Evolutionary conservation across 2,329 filamentous ascomycete genomes (phyloP).

Genomic region (Fusarium miscanthi): DNA sequence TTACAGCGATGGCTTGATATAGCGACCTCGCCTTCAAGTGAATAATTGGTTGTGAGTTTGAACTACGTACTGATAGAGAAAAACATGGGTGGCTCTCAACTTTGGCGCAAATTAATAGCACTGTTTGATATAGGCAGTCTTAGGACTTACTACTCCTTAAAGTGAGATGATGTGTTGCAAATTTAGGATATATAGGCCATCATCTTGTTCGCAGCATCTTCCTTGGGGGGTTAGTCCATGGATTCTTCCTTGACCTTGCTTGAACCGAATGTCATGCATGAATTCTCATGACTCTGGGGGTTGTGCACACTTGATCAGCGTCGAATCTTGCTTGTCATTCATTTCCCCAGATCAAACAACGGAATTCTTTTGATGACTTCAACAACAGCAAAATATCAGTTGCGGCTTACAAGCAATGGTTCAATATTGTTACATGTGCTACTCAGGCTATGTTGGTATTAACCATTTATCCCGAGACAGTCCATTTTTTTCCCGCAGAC

Average conservation of each 20-base stretch:
- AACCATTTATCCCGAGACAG: conserved; percentile 26
- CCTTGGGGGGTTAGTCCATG: conserved; percentile 3
- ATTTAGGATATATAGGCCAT: not conserved
- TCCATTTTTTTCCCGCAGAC: conserved; percentile 2
- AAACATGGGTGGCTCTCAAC: not conserved
- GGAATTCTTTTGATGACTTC: not conserved
- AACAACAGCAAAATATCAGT: not conserved
- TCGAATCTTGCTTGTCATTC: conserved; percentile 29
- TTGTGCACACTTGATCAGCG: not conserved
- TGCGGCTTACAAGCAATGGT: not conserved
- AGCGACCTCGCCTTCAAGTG: not conserved
- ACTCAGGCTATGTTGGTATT: not conserved
- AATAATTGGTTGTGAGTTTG: not conserved
- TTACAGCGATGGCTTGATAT: not conserved
- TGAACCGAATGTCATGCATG: not conserved
- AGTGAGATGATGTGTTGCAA: not conserved
- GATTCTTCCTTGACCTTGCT: conserved; percentile 3
- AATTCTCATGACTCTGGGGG: not conserved
- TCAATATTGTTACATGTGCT: not conserved
- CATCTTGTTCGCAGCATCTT: not conserved
- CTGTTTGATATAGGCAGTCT: not conserved
- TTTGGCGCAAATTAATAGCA: not conserved
- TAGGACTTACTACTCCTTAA: not conserved
- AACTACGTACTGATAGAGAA: too few species aligned
- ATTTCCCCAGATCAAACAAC: conserved; percentile 7